Conservation (phyloP, 2,329 filamentous ascomycete species). For the Phialophora expanda region DNA sequence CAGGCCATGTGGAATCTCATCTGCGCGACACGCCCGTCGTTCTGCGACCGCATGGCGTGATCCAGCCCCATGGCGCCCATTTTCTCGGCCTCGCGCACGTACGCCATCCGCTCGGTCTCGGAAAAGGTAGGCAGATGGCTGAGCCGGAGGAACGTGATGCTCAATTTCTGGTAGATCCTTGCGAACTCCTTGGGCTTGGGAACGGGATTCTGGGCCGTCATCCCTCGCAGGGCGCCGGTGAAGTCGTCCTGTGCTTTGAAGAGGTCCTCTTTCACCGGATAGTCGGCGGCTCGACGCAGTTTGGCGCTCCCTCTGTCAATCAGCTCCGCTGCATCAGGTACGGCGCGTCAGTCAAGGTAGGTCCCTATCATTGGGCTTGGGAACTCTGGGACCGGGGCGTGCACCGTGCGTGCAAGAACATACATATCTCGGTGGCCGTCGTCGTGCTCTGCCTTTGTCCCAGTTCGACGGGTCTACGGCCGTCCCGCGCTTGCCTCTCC, state of each 20-base stretch:
- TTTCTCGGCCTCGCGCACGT: constrained; percentile 25
- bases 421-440: constrained; percentile 16
- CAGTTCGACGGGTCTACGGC: neutral
- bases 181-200: constrained; percentile 23
- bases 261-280: constrained; percentile 16
- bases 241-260: constrained; percentile 24
- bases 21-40: constrained; percentile 24
- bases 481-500: constrained; percentile 7
- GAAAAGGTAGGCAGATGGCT: constrained; percentile 13
- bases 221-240: constrained; percentile 15
- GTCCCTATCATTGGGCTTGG: neutral
- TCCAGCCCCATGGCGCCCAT: constrained; percentile 17
- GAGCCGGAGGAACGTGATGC: constrained; percentile 21
- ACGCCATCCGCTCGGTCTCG: constrained; percentile 8
- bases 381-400: neutral
- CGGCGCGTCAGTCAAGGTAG: neutral
- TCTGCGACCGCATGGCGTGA: constrained; percentile 19
- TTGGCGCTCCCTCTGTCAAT: constrained; percentile 17
- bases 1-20: constrained; percentile 27
- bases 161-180: constrained; percentile 26
- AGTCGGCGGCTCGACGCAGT: constrained; percentile 2
- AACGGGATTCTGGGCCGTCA: constrained; percentile 6
- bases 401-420: neutral
- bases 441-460: constrained; percentile 10
- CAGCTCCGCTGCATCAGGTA: constrained; percentile 17